These are phyloP conservation scores for Clavulina sp. DNA, from an alignment of 768 basidiomycete species.

Conservation along the genomic window DNA sequence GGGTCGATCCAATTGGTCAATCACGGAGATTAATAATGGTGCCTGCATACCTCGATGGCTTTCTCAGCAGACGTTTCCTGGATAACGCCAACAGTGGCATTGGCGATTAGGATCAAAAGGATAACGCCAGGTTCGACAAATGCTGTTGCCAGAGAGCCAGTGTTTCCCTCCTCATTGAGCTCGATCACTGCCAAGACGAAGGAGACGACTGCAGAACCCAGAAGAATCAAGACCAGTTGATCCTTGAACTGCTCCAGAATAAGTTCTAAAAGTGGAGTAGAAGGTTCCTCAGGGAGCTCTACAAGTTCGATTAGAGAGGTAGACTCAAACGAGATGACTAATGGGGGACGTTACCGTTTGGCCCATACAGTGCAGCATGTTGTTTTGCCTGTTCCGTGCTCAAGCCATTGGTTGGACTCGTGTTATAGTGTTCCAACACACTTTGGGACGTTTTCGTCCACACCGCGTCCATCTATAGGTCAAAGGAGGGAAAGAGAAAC, in stretches of 20 bases:
- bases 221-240: constrained; percentile 90
- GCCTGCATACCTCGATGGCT: constrained; percentile 98
- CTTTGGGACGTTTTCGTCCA: constrained; percentile 61
- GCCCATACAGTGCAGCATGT: constrained; percentile 67
- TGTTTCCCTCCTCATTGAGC: constrained; percentile 33
- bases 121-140: constrained; percentile 95
- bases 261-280: constrained; percentile 84
- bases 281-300: constrained; percentile 87
- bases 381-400: constrained; percentile 45
- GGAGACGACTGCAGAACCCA: constrained; percentile 84
- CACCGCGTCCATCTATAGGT: constrained; percentile 38
- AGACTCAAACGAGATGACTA: neutral
- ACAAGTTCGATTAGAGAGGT: constrained; percentile 8
- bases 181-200: constrained; percentile 85
- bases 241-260: constrained; percentile 99
- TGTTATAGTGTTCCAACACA: constrained; percentile 54
- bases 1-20: no score
- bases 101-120: constrained; percentile 85
- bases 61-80: constrained; percentile 94
- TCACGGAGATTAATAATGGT: no score
- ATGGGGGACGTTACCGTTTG: constrained; percentile 42
- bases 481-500: neutral
- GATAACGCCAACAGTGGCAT: constrained; percentile 93
- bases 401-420: constrained; percentile 46
- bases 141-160: constrained; percentile 48